Conservation (phyloP, 108 stramenopile genomes). For the Parietichytrium sp. region DNA sequence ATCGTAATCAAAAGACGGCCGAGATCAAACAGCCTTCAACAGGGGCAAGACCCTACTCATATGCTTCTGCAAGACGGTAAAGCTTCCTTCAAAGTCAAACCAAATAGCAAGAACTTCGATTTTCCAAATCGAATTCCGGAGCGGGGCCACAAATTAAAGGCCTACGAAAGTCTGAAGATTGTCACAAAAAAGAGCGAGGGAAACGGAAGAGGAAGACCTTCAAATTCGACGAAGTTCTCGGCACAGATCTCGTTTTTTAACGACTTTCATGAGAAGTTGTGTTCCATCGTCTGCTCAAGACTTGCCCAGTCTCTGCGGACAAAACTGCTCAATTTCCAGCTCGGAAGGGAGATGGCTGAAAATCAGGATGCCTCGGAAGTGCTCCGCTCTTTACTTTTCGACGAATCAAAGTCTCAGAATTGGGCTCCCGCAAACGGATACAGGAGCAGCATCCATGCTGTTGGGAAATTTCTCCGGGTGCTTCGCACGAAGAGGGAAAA, state of each 20-base stretch:
- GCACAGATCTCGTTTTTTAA: not conserved
- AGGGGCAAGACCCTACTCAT: too few relatives aligned
- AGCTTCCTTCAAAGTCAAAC: not conserved
- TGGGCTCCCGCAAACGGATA: not conserved
- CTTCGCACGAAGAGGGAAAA: not conserved
- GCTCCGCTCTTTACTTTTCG: not conserved
- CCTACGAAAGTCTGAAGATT: too few relatives aligned
- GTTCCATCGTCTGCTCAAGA: not conserved
- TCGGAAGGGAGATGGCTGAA: not conserved
- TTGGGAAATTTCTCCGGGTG: constrained; percentile 35
- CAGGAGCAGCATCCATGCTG: not conserved
- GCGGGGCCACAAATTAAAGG: too few relatives aligned
- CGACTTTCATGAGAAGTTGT: not conserved
- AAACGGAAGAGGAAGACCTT: not conserved
- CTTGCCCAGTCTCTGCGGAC: not conserved
- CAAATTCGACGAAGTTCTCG: not conserved
- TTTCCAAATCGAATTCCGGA: not conserved
- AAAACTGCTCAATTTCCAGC: constrained; percentile 1
- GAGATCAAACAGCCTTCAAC: not conserved
- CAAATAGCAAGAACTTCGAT: not conserved
- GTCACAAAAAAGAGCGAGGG: not conserved
- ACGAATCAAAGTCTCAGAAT: not conserved
- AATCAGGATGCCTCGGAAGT: not conserved
- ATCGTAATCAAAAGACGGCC: not conserved
- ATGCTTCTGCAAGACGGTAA: too few relatives aligned